A percentile compares a stretch with the other conserved stretches of the same genome.
phyloP scores from a whole-genome alignment of 2,329 filamentous ascomycete genomes.

The Grosmannia penicillata region DNA sequence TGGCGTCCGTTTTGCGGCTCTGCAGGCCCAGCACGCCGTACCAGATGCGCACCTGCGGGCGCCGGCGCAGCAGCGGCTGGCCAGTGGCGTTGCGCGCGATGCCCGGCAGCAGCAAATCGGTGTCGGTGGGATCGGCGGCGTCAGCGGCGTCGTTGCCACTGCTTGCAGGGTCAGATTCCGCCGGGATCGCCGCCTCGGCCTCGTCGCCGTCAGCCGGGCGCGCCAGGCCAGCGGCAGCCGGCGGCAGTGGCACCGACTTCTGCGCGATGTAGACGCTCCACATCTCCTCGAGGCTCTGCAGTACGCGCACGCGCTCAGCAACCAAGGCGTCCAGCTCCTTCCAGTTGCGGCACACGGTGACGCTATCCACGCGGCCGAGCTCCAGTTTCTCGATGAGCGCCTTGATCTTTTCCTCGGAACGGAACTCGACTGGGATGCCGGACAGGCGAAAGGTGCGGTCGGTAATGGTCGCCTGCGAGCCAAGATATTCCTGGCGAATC shows the following conservation, averaged over 20 bases:
- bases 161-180: too few species aligned
- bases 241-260: conserved; percentile 18
- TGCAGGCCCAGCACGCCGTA: conserved; percentile 63
- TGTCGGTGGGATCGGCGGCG: too few species aligned
- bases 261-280: conserved; percentile 67
- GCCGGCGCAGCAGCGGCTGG: conserved; percentile 37
- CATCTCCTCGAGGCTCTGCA: conserved; percentile 66
- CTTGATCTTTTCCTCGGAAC: conserved; percentile 72
- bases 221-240: background rate
- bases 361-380: conserved; percentile 79
- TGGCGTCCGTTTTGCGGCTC: conserved; percentile 67
- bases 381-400: conserved; percentile 74
- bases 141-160: conserved; percentile 22
- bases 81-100: conserved; percentile 45
- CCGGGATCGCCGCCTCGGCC: background rate
- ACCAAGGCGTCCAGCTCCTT: conserved; percentile 63
- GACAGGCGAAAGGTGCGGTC: conserved; percentile 87
- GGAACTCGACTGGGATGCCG: conserved; percentile 66
- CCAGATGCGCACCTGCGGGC: conserved; percentile 60
- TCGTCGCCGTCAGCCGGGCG: background rate
- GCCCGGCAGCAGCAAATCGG: too few species aligned
- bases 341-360: conserved; percentile 82
- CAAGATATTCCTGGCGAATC: conserved; percentile 78
- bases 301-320: conserved; percentile 43
- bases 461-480: conserved; percentile 86